Base-by-base conservation (phyloP, 768 basidiomycete species). In the Russula sp. region DNA sequence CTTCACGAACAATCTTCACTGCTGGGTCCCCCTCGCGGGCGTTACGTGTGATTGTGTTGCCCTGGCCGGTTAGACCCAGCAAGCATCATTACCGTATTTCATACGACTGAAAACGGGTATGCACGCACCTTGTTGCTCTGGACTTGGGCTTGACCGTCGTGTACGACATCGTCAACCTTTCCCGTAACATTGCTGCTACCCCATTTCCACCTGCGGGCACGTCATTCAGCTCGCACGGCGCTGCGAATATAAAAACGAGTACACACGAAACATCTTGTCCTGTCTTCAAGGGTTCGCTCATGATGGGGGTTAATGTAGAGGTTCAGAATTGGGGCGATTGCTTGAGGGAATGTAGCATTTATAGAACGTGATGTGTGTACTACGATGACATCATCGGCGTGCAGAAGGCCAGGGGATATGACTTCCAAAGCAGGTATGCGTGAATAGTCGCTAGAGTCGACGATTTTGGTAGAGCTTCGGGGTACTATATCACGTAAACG, bases 11-110 rank as follows among this genome's bases (percentile, higher is more conserved):
- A 56, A 82, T 80, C 62, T 77, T 77, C 32, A 81, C 75, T 5
- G 79, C 80, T 1, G 81, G 79, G 69, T 82, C 79, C 11, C 75
- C 81, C 43, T 75, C 74, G 41, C 68, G 73, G 2, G 74, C 79
- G 22, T 76, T 79, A 57, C 78, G 75, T 3, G 69, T 70, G 45
- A 79, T 73, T 4, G 74, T 76, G 60, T 81, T 79, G 2, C 75
- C 77, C 74, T 78, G 11, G 39, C 20, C 8, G 13, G 13, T 14
- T 34, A 43, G 10, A 53, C 22, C 4, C 16, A 14, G 50, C 20
- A 38, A 7, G 7, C 35, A 5, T 4, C 9, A 34, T 18, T 18
- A 45, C 5, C 20, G 4, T 14, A 6, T 0, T 35, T 7, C 25
- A 47, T 3, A 45, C 7, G n/a, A 3, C 10, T 8, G 16, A 20